Evolutionary conservation across 495 filamentous ascomycete genomes (phyloP).

Genomic region (Lasiosphaeria ovina): DNA sequence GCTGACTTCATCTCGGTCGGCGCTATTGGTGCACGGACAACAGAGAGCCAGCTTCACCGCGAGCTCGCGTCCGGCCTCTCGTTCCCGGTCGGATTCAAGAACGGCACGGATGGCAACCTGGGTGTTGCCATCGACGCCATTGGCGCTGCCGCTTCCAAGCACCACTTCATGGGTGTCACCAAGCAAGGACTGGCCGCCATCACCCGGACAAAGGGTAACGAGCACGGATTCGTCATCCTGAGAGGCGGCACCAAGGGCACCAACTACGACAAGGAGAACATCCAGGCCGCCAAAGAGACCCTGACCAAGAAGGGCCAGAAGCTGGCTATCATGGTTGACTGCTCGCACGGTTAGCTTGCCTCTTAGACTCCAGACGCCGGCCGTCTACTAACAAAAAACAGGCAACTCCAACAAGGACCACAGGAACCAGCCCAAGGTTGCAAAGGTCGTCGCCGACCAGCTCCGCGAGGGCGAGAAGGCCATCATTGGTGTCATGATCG

Average conservation of each 20-base stretch:
- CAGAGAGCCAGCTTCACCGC: conserved; percentile 91
- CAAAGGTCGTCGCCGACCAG: conserved; percentile 77
- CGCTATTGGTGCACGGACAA: conserved; percentile 95
- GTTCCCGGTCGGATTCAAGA: conserved; percentile 99
- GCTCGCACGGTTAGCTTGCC: conserved; percentile 71
- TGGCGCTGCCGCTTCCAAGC: conserved; percentile 82
- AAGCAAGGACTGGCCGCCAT: conserved; percentile 97
- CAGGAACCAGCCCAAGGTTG: conserved; percentile 90
- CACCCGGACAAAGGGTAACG: conserved; percentile 86
- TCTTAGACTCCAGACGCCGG: neutral
- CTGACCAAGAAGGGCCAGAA: conserved; percentile 81
- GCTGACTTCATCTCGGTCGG: conserved; percentile 94
- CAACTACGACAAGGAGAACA: conserved; percentile 86
- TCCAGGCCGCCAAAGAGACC: conserved; percentile 74
- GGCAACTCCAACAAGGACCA: conserved; percentile 75
- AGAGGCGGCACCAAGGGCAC: conserved; percentile 90
- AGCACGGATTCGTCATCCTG: conserved; percentile 95
- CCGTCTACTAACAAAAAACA: conserved; percentile 31
- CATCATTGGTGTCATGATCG: conserved; percentile 97
- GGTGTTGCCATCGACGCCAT: conserved; percentile 96
- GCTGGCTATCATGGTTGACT: conserved; percentile 95
- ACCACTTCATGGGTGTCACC: conserved; percentile 99
- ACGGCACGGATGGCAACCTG: conserved; percentile 94
- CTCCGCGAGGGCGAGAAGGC: conserved; percentile 80
- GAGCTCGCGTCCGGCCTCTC: conserved; percentile 95